Evolutionary conservation across 1,284 basidiomycete species (phyloP), one percentile per base, ranked within the genome.

Genomic region (Volvariella volvacea): DNA sequence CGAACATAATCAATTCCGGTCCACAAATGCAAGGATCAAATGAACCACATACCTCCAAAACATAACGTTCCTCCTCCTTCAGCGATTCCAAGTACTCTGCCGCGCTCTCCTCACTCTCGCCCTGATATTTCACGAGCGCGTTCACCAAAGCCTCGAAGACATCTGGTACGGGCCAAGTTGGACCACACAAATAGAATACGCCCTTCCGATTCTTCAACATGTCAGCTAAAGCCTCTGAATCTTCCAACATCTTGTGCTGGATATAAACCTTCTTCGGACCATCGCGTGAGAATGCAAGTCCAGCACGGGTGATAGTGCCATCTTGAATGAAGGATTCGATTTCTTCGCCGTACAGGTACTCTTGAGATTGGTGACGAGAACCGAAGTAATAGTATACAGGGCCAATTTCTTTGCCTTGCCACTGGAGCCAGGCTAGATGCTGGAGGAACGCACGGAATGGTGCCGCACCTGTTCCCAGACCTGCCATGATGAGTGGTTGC

Each of bases 381-480:
- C 95, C 95, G 64, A 99, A 99, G 77, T 97, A 99, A 74, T 99
- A 98, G 62, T 96, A 86, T 21, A 92, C 78, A 1, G 93, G 92
- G 0, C 95, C 95, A 46, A 94, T 80, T 45, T 88, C 74, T 55
- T 87, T 68, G 41, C 88, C 87, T 62, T 90, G 82, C 16, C 78
- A 65, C 34, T 77, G 74, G 54, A 94, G 85, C 76, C 77, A 80
- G 4, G 92, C 93, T 50, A 95, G 86, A 63, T 97, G 83, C 65
- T 98, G 95, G 50, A 97, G 80, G 76, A 98, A 99, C 9, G 95
- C 94, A 44, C 94, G 89, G 88, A 99, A 99, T 33, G 95, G 95
- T 10, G 95, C 95, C 3, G 93, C 95, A 49, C 94, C 95, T 1
- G 96, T 99, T 46, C 95, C 96, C 36, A 99, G 83, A 59, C 95